Percentiles rank a stretch among this genome's conserved stretches.
Conservation (phyloP, 169 alveolate species). For the Miamiensis avidus region DNA sequence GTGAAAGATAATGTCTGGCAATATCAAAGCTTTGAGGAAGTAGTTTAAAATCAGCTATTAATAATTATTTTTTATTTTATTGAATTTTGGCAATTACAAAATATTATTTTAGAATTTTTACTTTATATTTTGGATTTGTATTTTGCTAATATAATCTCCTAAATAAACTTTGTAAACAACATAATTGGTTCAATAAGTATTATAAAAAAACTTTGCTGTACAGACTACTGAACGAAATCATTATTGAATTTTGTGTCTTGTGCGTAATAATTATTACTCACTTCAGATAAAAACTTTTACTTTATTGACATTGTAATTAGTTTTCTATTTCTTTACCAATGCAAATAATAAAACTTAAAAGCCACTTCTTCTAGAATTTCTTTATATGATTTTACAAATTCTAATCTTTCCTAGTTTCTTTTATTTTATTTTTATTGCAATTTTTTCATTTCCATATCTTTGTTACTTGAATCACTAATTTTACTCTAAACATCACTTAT, state of each 20-base stretch:
- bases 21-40: not conserved
- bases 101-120: no score
- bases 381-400: no score
- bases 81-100: no score
- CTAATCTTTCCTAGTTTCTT: not conserved
- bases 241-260: no score
- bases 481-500: not conserved
- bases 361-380: not conserved
- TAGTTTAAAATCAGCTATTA: not conserved
- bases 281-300: not conserved
- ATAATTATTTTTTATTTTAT: no score
- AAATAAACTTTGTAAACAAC: not conserved
- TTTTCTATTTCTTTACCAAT: not conserved
- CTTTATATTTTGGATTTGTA: not conserved
- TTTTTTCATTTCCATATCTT: no score
- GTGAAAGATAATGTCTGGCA: not conserved
- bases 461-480: not conserved
- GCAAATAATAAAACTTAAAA: not conserved
- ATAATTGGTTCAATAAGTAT: not conserved
- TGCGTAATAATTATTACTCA: not conserved
- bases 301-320: no score
- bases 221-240: not conserved
- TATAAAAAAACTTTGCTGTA: not conserved
- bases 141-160: not conserved
- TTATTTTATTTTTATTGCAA: not conserved